A percentile compares a stretch with the other conserved stretches of the same genome.
These are phyloP conservation scores for Vicia sativa DNA, from an alignment of 306 rosid species.

Conservation along the genomic window DNA sequence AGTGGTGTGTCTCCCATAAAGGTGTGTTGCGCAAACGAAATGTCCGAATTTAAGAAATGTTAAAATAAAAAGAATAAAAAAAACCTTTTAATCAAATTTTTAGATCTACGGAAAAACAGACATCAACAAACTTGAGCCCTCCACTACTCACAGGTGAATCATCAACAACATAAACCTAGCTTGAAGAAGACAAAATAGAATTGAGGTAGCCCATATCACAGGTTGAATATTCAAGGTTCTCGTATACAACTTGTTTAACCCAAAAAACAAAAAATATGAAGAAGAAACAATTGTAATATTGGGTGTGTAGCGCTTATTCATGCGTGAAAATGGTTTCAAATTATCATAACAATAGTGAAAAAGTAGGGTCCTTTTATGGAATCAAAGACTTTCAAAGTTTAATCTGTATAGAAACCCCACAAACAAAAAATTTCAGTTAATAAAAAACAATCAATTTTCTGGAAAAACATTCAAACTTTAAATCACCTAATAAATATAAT, in stretches of 20 bases:
- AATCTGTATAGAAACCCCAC: slow-evolving; percentile 56
- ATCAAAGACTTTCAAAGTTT: slow-evolving; percentile 38
- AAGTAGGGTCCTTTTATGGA: slow-evolving; percentile 45
- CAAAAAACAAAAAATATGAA: slow-evolving; percentile 52
- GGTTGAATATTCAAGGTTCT: too few species aligned
- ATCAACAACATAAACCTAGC: slow-evolving; percentile 78
- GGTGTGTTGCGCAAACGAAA: too few species aligned
- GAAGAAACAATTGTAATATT: slow-evolving; percentile 38
- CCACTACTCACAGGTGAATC: slow-evolving; percentile 95
- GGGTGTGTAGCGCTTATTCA: slow-evolving; percentile 53
- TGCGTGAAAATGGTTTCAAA: slow-evolving; percentile 51
- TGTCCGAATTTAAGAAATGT: too few species aligned
- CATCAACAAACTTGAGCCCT: slow-evolving; percentile 74
- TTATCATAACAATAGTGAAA: slow-evolving; percentile 45
- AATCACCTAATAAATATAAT: background rate
- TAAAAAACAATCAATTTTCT: slow-evolving; percentile 13
- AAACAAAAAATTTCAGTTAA: slow-evolving; percentile 35
- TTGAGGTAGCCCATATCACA: slow-evolving; percentile 88
- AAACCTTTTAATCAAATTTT: too few species aligned
- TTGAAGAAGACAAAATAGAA: slow-evolving; percentile 81
- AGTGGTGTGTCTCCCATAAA: too few species aligned
- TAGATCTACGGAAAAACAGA: too few species aligned
- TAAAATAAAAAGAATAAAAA: too few species aligned
- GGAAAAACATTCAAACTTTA: slow-evolving; percentile 19
- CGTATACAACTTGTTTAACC: too few species aligned